Conservation (phyloP, 768 basidiomycete genomes). For the Boletus patriciae region DNA sequence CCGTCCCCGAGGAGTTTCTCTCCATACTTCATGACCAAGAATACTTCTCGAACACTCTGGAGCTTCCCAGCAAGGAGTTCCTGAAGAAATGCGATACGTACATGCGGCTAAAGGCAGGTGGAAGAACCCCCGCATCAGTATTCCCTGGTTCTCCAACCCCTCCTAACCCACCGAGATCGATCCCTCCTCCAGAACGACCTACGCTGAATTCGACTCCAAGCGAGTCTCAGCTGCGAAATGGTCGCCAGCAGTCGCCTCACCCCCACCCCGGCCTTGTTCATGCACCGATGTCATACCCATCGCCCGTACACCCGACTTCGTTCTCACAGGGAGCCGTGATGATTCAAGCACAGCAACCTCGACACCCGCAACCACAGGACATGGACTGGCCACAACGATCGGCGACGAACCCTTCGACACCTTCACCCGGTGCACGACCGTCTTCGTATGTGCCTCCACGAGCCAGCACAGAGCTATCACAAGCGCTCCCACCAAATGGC, state of each 20-base stretch:
- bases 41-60: conserved; percentile 83
- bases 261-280: conserved; percentile 40
- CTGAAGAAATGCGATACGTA: conserved; percentile 95
- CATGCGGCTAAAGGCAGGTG: conserved; percentile 65
- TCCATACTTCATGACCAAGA: conserved; percentile 89
- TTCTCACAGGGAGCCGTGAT: conserved; percentile 45
- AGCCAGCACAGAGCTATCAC: conserved; percentile 44
- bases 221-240: conserved; percentile 39
- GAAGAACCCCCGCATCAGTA: conserved; percentile 44
- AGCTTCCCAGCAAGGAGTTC: conserved; percentile 92
- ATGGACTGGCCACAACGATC: conserved; percentile 45
- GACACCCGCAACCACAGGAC: conserved; percentile 45
- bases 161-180: conserved; percentile 21
- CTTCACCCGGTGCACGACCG: conserved; percentile 46
- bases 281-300: conserved; percentile 45
- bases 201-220: conserved; percentile 41
- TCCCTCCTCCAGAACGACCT: conserved; percentile 49
- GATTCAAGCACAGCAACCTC: conserved; percentile 44
- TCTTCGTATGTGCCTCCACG: conserved; percentile 50
- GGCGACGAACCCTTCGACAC: conserved; percentile 33
- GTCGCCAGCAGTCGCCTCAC: conserved; percentile 42
- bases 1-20: conserved; percentile 89
- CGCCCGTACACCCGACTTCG: conserved; percentile 45
- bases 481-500: conserved; percentile 42
- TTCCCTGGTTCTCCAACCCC: conserved; percentile 30